Evolutionary conservation across 192 early-diverging fungal species (phyloP), one percentile per base, ranked within the genome.

Genomic region (Linnemannia zychae): DNA sequence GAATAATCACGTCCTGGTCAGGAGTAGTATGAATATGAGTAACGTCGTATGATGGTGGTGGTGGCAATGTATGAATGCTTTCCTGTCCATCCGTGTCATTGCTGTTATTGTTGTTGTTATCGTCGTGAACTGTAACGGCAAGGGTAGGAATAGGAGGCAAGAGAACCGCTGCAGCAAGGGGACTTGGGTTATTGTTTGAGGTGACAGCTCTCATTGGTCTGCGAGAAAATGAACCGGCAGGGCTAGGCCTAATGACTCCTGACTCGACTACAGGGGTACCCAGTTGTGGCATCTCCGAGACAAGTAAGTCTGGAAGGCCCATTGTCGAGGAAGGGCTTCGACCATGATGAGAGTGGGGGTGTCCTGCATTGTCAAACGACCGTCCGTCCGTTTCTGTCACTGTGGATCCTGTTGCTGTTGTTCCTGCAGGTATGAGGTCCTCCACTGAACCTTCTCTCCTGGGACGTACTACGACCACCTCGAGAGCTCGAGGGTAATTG

Each of bases 21-120:
- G 53, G 2, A 38, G 20, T 47, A 22, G 36, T 1, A 47, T 31
- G 52, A 57, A 4, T 53, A 40, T 63, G 52, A 4, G 57, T 50
- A 38, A 60, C 38, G 13, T 74, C 73, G 15, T 74, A 74, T 1
- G 73, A 74, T 4, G 73, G 73, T 0, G 73, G 73, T n/a, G 73
- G 73, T 9, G 53, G 73, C n/a, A 74, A 60, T 36, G 33, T 60
- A 24, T 50, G 37, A 46, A 48, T 16, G 6, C 44, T 28, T n/a
- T 38, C 57, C 12, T 63, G 57, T 63, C 57, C 57, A 31, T 15
- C 28, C 28, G 28, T 31, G 3, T 63, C 57, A 31, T 31, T 31
- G 12, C 13, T 63, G 13, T 0, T 31, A 31, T 31, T 31, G 12
- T 31, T 63, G 13, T 0, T 31, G 13, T 15, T 31, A 28, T 63